Evolutionary conservation across 2,329 filamentous ascomycete species (phyloP), one percentile per base, ranked within the genome.

Genomic region (Teratosphaeria pseudoeucalypti): DNA sequence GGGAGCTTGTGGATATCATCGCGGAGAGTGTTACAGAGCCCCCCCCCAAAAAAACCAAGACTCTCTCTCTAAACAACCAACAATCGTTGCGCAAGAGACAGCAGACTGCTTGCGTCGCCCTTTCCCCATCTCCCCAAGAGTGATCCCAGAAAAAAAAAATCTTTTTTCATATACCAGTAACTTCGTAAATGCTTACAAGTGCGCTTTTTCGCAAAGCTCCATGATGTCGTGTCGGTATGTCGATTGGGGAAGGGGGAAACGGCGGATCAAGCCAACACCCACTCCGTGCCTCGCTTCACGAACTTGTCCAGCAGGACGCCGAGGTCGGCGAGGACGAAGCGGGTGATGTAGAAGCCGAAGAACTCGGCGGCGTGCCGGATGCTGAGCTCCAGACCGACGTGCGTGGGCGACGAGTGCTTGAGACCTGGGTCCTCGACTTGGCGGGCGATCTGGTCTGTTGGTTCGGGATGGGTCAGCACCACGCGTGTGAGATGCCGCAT

Each of bases 391-490:
- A 99, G 83, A 10, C 94, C 94, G 57, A 99, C 92, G 71, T 96
- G 92, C 9, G 94, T 97, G 69, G 90, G 91, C 67, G 92, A 92
- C 19, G 90, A 91, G 74, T 94, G 90, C 66, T 89, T 89, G 58
- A 97, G 82, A 10, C 92, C 92, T 6, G 92, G 92, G 71, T 97
- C 92, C 72, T 96, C 92, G 54, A 96, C 91, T 78, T 96, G 92
- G 65, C 92, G 88, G 57, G 92, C 90, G 73, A 97, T 92, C 84
- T 95, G 90, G 79, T 96, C 91, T 95, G 67, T 47, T 55, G 34
- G 23, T n/a, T 19, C 16, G 19, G 43, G 9, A 3, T 16, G 7
- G 43, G 43, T 49, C 43, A 49, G 43, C 43, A 49, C 6, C 4
- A 29, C 34, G 11, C 37, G 32, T 60, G 57, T 55, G 59, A 55